phyloP scores from a whole-genome alignment of 2,329 filamentous ascomycete genomes.

The Alternaria alternata region DNA sequence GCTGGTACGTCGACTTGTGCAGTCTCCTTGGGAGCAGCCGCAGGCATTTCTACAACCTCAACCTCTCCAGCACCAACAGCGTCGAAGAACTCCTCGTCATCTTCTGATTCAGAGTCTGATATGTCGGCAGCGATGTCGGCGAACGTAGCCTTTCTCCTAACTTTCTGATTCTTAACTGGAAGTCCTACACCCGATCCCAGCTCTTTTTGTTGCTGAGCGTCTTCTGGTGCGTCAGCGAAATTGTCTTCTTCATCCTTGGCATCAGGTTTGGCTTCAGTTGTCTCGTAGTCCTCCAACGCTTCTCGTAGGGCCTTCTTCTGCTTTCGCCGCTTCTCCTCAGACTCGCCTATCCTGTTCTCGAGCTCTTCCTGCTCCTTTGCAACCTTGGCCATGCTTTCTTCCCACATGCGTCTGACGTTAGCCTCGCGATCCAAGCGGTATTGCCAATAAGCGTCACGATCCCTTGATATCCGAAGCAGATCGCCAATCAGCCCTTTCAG shows the following conservation, averaged over 20 bases:
- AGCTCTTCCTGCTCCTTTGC: conserved; percentile 92
- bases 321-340: conserved; percentile 86
- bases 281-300: conserved; percentile 69
- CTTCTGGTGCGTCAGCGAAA: conserved; percentile 45
- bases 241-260: conserved; percentile 37
- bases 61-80: conserved; percentile 94
- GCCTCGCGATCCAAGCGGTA: conserved; percentile 90
- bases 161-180: conserved; percentile 19
- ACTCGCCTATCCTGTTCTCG: conserved; percentile 85
- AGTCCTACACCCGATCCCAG: conserved; percentile 27
- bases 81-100: conserved; percentile 95
- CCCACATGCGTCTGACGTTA: conserved; percentile 94
- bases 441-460: conserved; percentile 97
- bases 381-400: conserved; percentile 96
- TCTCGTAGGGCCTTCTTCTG: conserved; percentile 91
- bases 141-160: conserved; percentile 70
- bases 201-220: conserved; percentile 46
- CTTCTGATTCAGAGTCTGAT: conserved; percentile 76
- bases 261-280: conserved; percentile 22
- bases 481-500: conserved; percentile 85
- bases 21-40: conserved; percentile 39
- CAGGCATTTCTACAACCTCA: conserved; percentile 74
- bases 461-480: conserved; percentile 87
- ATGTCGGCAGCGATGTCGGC: conserved; percentile 71
- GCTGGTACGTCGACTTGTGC: conserved; percentile 46